Conservation (phyloP, 1,284 basidiomycete genomes). For the Cryptococcus sp. region DNA sequence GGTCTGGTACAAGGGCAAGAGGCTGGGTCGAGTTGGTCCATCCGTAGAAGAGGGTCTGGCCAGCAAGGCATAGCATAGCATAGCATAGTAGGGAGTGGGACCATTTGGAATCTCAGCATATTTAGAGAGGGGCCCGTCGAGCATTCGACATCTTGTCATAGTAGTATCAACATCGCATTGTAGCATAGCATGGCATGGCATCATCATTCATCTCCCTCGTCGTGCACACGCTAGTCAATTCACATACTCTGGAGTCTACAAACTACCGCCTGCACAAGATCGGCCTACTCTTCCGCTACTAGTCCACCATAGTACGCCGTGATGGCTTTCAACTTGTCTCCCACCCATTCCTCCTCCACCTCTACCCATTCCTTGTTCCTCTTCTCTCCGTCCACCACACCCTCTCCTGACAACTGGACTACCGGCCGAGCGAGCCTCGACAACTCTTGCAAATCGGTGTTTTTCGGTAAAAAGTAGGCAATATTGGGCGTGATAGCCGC, state of each 20-base stretch:
- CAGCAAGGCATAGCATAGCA: too few relatives aligned
- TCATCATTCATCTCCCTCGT: too few relatives aligned
- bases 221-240: too few relatives aligned
- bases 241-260: too few relatives aligned
- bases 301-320: conserved; percentile 52
- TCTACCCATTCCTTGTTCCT: conserved; percentile 39
- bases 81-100: too few relatives aligned
- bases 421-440: conserved; percentile 50
- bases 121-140: too few relatives aligned
- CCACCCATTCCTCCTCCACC: conserved; percentile 54
- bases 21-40: conserved; percentile 16
- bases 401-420: conserved; percentile 2
- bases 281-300: conserved; percentile 19
- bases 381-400: conserved; percentile 9
- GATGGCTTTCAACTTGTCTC: conserved; percentile 51
- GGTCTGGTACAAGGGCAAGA: conserved; percentile 18
- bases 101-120: too few relatives aligned
- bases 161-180: too few relatives aligned
- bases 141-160: too few relatives aligned
- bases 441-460: conserved; percentile 69
- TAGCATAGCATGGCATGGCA: too few relatives aligned
- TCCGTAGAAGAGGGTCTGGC: background rate
- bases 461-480: conserved; percentile 86
- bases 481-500: conserved; percentile 65
- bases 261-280: too few relatives aligned